These are phyloP conservation scores for Leccinum subgranulosum DNA, from an alignment of 768 basidiomycete species.

Conservation along the genomic window DNA sequence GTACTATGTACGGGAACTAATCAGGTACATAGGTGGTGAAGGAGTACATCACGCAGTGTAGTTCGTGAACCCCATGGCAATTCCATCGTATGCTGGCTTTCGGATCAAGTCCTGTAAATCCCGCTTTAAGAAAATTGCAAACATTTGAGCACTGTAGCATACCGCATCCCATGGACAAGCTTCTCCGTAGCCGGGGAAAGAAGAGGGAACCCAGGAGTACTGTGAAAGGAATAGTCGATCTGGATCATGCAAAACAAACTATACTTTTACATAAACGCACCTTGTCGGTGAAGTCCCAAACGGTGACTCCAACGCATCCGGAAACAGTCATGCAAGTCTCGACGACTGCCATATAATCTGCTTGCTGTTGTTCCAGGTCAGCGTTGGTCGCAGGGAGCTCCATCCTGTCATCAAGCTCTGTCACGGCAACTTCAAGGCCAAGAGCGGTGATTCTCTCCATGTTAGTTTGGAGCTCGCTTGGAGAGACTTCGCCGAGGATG, in stretches of 20 bases:
- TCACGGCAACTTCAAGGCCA: conserved; percentile 66
- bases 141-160: background rate
- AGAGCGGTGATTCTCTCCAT: conserved; percentile 53
- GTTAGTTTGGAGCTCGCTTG: conserved; percentile 42
- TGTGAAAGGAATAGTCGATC: background rate
- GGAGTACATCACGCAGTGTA: background rate
- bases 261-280: background rate
- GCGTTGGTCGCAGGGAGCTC: conserved; percentile 45
- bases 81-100: conserved; percentile 17
- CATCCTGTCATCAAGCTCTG: conserved; percentile 67
- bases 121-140: background rate
- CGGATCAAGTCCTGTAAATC: conserved; percentile 9
- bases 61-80: conserved; percentile 7
- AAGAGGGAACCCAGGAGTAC: conserved; percentile 13
- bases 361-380: conserved; percentile 49
- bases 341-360: conserved; percentile 57
- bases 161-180: conserved; percentile 19
- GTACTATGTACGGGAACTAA: background rate
- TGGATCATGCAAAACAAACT: conserved; percentile 13
- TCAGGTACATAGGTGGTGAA: background rate
- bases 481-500: conserved; percentile 54
- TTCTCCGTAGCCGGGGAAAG: conserved; percentile 11
- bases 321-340: conserved; percentile 45
- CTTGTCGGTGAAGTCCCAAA: conserved; percentile 44
- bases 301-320: conserved; percentile 36